A percentile compares a stretch with the other conserved stretches of the same genome.
Conservation (phyloP, 176 grass and related monocot species). For the Oryza brachyantha region DNA sequence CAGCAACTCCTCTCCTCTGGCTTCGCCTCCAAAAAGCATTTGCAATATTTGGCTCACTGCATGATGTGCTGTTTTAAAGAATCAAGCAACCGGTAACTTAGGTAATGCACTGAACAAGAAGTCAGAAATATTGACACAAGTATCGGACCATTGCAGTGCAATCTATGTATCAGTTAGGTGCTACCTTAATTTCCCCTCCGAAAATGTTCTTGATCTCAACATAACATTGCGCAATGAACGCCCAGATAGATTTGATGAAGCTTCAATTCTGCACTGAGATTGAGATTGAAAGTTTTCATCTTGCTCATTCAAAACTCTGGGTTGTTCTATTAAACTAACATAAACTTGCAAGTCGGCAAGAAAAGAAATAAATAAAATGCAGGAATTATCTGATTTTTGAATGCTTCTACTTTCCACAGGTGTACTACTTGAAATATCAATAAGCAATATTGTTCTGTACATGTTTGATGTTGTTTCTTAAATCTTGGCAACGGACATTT, state of each 20-base stretch:
- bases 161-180: conserved; percentile 11
- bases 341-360: conserved; percentile 10
- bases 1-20: conserved; percentile 77
- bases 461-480: conserved; percentile 4
- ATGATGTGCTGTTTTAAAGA: conserved; percentile 70
- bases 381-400: neutral
- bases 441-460: neutral
- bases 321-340: conserved; percentile 16
- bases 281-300: conserved; percentile 58
- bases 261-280: conserved; percentile 79
- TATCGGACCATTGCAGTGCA: conserved; percentile 12
- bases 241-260: conserved; percentile 83
- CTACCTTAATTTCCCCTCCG: conserved; percentile 94
- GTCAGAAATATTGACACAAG: conserved; percentile 9
- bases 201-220: conserved; percentile 93
- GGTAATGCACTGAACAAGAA: conserved; percentile 41
- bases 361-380: conserved; percentile 26
- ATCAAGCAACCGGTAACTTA: conserved; percentile 15
- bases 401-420: conserved; percentile 12
- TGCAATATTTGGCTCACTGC: conserved; percentile 95
- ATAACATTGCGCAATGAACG: conserved; percentile 68
- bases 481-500: conserved; percentile 4
- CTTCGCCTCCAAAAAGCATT: conserved; percentile 80
- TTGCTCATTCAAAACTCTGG: conserved; percentile 54
- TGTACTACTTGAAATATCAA: neutral